Conservation (phyloP, 495 filamentous ascomycete species). For the Podospora pseudocomata region DNA sequence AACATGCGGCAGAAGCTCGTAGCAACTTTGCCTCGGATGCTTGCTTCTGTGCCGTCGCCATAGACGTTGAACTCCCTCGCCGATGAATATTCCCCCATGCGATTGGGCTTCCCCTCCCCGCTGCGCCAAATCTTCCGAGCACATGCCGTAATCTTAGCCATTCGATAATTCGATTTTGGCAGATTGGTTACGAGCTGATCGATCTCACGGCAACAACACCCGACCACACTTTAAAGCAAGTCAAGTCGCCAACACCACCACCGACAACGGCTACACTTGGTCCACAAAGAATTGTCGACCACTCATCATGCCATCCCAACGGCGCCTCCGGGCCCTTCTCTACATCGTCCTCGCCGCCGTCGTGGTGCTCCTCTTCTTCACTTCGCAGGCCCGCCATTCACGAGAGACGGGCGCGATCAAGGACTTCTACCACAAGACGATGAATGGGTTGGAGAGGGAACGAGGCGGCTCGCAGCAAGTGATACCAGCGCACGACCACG, state of each 20-base stretch:
- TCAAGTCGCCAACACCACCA: not conserved
- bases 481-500: conserved; percentile 36
- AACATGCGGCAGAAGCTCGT: not conserved
- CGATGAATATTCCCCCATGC: not conserved
- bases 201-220: not conserved
- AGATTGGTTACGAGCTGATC: not conserved
- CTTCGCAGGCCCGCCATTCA: conserved; percentile 40
- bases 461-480: conserved; percentile 33
- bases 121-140: not conserved
- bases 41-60: not conserved
- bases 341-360: conserved; percentile 56
- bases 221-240: not conserved
- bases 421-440: conserved; percentile 56
- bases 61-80: not conserved
- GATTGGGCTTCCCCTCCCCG: not conserved
- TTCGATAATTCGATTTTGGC: not conserved
- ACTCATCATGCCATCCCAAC: conserved; percentile 64
- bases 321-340: conserved; percentile 59
- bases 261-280: not conserved
- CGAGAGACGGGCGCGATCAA: conserved; percentile 36
- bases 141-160: not conserved
- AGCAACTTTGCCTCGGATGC: not conserved
- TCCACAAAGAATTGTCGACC: not conserved
- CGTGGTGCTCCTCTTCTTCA: conserved; percentile 61
- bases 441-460: conserved; percentile 42